phyloP scores from a whole-genome alignment of 345 rosid species.

The Eucalyptus viminalis region DNA sequence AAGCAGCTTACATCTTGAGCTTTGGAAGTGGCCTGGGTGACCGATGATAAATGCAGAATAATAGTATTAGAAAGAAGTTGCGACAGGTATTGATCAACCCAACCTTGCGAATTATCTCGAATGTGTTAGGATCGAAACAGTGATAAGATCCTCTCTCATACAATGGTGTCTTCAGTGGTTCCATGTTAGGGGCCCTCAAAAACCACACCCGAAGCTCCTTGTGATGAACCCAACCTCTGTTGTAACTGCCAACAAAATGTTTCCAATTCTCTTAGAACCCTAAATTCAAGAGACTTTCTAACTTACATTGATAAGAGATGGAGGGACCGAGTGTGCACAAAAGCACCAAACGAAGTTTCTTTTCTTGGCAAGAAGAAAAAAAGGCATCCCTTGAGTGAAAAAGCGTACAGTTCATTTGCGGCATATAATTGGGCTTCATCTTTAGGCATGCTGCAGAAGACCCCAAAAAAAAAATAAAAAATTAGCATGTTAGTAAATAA shows the following conservation, averaged over 20 bases:
- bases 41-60: not conserved
- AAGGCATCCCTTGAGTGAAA: not conserved
- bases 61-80: not conserved
- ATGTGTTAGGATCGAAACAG: constrained; percentile 70
- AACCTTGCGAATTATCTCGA: constrained; percentile 79
- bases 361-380: not conserved
- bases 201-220: constrained; percentile 78
- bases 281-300: not conserved
- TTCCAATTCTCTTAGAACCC: not conserved
- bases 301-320: not conserved
- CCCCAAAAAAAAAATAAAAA: not conserved
- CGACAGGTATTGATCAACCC: not conserved
- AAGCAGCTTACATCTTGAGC: not conserved
- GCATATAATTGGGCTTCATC: constrained; percentile 93
- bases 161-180: constrained; percentile 61
- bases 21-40: not conserved
- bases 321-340: not conserved
- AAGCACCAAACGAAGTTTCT: not conserved
- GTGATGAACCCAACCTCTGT: constrained; percentile 91
- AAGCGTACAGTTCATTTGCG: constrained; percentile 88
- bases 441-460: constrained; percentile 80
- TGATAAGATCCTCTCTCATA: constrained; percentile 88
- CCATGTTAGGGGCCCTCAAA: constrained; percentile 54
- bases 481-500: not conserved
- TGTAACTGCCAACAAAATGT: constrained; percentile 42